Base-by-base conservation (phyloP, 1,284 basidiomycete genomes). In the Leccinum subrobustum region DNA sequence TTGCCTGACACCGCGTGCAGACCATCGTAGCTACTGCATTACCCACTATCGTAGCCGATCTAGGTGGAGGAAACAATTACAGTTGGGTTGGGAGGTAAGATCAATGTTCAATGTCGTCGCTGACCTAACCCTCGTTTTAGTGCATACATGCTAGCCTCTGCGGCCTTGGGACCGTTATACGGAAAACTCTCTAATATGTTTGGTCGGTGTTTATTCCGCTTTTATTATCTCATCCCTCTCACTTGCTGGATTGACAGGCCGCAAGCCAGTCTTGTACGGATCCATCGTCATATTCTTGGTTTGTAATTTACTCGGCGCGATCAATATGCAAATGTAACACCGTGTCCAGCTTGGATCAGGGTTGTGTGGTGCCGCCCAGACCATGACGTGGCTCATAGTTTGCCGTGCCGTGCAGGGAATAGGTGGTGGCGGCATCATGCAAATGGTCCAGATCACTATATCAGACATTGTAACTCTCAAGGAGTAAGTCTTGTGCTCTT, bases 381-480 rank as follows among this genome's bases (percentile, higher is more conserved):
- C 60, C 59, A 79, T 82, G 72, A 68, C 69, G 0, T 82, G 80
- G 83, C 71, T 85, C 11, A 77, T 78, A 60, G 65, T 79, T 9
- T 75, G 71, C 56, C 74, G 83, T 39, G 83, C 79, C 2, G 65
- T 85, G 0, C 83, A 84, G 65, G 83, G 83, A 23, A 72, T 83
- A n/a, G 83, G 82, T 7, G 82, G 81, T 1, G 81, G 80, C 2
- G 79, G 77, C 5, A 71, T 77, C 47, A 68, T 76, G 1, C 71
- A 75, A 18, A 59, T 79, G 35, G 71, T 74, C 3, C 69, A 79
- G 51, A 77, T 80, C 33, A 70, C 73, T 18, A 72, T 81, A 27
- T 71, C 71, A 3, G 78, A 81, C 53, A 74, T 81, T 11, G 67
- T 78, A 6, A 59, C 76, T 5, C 61, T 81, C 14, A 61, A 70